phyloP scores from a whole-genome alignment of 2,329 filamentous ascomycete species.

The Rutstroemia sp. region DNA sequence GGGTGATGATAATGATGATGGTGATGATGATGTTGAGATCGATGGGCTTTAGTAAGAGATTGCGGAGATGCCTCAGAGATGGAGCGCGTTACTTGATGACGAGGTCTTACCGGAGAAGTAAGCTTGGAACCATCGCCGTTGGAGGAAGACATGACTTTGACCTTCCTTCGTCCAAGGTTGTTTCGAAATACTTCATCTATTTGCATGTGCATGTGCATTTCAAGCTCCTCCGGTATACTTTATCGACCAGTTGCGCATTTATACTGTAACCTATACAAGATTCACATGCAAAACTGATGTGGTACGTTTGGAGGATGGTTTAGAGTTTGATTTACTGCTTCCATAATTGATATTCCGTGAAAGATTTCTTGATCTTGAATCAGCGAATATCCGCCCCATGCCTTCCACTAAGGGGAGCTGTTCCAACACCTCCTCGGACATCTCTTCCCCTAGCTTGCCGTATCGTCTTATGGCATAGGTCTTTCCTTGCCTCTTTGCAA shows the following conservation, averaged over 20 bases:
- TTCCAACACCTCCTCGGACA: too few relatives aligned
- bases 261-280: not conserved
- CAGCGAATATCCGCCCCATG: too few relatives aligned
- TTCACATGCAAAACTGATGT: conserved; percentile 4
- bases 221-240: conserved; percentile 23
- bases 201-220: conserved; percentile 14
- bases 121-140: conserved; percentile 5
- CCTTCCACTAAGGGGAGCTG: too few relatives aligned
- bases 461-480: too few relatives aligned
- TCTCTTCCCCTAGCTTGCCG: too few relatives aligned
- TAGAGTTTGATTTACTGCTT: not conserved
- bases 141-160: conserved; percentile 11
- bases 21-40: conserved; percentile 27
- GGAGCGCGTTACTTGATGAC: conserved; percentile 49
- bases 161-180: not conserved
- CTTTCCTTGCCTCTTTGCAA: not conserved
- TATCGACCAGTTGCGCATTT: conserved; percentile 8
- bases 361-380: too few relatives aligned
- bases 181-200: not conserved
- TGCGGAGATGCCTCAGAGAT: conserved; percentile 18
- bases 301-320: not conserved
- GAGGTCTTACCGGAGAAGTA: conserved; percentile 22
- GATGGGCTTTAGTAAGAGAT: conserved; percentile 28
- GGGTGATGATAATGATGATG: conserved; percentile 14
- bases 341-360: too few relatives aligned